These are phyloP conservation scores for Boletus rufocinnamomeus DNA, from an alignment of 768 basidiomycete genomes.

Conservation along the genomic window DNA sequence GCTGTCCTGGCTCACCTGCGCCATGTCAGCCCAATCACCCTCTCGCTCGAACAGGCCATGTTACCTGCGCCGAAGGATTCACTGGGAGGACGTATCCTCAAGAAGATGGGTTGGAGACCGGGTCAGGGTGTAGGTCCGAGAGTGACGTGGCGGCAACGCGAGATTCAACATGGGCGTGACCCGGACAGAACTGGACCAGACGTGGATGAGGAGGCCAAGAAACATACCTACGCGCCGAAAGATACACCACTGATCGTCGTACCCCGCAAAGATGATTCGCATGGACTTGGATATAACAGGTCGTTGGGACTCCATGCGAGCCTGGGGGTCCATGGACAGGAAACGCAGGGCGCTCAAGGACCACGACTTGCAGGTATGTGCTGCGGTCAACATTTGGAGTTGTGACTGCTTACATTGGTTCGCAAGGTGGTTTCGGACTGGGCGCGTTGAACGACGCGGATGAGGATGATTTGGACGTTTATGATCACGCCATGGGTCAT, in stretches of 20 bases:
- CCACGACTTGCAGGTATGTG: constrained; percentile 60
- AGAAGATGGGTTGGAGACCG: constrained; percentile 93
- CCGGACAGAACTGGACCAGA: constrained; percentile 42
- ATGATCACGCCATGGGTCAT: constrained; percentile 49
- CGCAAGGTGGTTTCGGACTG: constrained; percentile 79
- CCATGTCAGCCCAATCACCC: constrained; percentile 56
- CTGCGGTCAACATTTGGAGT: not conserved
- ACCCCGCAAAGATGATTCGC: constrained; percentile 69
- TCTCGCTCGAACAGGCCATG: constrained; percentile 63
- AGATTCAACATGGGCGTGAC: constrained; percentile 62
- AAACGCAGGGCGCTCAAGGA: constrained; percentile 35
- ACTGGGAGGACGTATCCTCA: constrained; percentile 80
- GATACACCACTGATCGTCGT: constrained; percentile 69
- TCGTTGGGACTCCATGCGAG: constrained; percentile 63
- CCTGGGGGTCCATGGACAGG: constrained; percentile 42
- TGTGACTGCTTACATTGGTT: constrained; percentile 6
- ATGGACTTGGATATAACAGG: constrained; percentile 82
- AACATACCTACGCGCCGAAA: constrained; percentile 83
- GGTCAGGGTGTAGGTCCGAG: constrained; percentile 95
- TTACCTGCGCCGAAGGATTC: constrained; percentile 78
- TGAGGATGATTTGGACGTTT: constrained; percentile 87
- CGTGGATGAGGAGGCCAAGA: constrained; percentile 79
- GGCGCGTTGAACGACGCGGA: constrained; percentile 93
- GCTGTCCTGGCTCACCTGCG: constrained; percentile 1
- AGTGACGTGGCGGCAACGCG: constrained; percentile 73